Percentiles rank a stretch among this genome's conserved stretches.
These are phyloP conservation scores for Fusarium succisae DNA, from an alignment of 2,329 filamentous ascomycete species.

Conservation along the genomic window DNA sequence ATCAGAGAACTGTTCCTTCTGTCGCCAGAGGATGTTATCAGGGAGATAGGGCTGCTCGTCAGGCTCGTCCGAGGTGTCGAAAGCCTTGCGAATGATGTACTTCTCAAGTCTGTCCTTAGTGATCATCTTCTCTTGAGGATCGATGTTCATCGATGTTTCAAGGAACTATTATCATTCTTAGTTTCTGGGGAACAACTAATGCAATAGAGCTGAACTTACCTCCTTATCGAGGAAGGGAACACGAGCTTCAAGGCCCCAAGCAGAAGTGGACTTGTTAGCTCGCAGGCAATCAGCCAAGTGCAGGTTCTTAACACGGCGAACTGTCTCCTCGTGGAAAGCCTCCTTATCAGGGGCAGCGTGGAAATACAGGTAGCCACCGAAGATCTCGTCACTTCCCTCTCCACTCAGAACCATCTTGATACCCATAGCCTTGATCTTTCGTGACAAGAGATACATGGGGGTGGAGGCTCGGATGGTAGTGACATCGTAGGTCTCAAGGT, in stretches of 20 bases:
- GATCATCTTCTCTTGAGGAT: conserved; percentile 96
- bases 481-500: conserved; percentile 97
- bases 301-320: conserved; percentile 94
- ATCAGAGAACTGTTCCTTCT: conserved; percentile 99
- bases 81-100: conserved; percentile 97
- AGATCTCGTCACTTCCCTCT: conserved; percentile 97
- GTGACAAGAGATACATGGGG: conserved; percentile 96
- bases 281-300: conserved; percentile 96
- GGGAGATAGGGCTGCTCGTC: conserved; percentile 88
- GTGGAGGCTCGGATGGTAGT: conserved; percentile 98
- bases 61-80: conserved; percentile 91
- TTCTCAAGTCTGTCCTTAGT: conserved; percentile 91
- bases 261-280: conserved; percentile 98
- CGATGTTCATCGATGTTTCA: conserved; percentile 90
- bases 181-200: conserved; percentile 4
- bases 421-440: conserved; percentile 99
- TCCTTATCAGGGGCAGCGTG: conserved; percentile 90
- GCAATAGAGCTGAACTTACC: conserved; percentile 50
- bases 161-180: conserved; percentile 71
- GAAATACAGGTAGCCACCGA: conserved; percentile 99
- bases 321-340: conserved; percentile 95
- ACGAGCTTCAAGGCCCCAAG: conserved; percentile 97
- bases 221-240: conserved; percentile 98
- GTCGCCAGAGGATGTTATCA: conserved; percentile 93
- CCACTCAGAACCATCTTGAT: conserved; percentile 99